Percentiles rank a stretch among this genome's conserved stretches.
Evolutionary conservation across 2,329 filamentous ascomycete genomes (phyloP).

Genomic region (Sarocladiaceae sp.): DNA sequence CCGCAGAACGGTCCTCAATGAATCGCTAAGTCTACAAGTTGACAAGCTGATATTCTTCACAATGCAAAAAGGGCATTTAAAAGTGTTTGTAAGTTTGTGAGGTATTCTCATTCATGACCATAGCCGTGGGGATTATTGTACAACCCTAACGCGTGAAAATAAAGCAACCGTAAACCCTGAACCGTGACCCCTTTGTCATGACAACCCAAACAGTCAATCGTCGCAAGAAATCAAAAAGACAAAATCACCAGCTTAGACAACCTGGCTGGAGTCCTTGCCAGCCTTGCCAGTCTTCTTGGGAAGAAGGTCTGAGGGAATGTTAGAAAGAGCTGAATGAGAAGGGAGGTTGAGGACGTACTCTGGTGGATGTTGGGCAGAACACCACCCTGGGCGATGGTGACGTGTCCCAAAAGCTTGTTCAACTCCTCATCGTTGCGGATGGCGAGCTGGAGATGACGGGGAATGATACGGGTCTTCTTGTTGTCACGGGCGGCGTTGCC

Average conservation of each 20-base stretch:
- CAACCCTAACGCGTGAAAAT: constrained; percentile 55
- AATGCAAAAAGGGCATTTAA: not conserved
- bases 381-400: constrained; percentile 96
- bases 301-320: constrained; percentile 70
- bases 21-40: too few species aligned
- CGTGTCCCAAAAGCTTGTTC: constrained; percentile 96
- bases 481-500: constrained; percentile 98
- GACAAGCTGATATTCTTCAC: too few species aligned
- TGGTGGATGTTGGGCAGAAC: constrained; percentile 96
- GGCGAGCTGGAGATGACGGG: constrained; percentile 96
- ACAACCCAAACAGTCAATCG: constrained; percentile 66
- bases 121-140: constrained; percentile 70
- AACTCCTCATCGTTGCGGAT: constrained; percentile 99
- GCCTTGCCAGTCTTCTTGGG: constrained; percentile 98
- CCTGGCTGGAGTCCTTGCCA: constrained; percentile 89
- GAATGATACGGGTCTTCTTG: constrained; percentile 99
- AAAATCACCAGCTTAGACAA: constrained; percentile 65
- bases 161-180: constrained; percentile 64
- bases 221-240: constrained; percentile 47
- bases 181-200: constrained; percentile 81
- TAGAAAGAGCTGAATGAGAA: constrained; percentile 24
- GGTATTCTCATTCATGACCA: constrained; percentile 59
- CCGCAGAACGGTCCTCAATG: too few species aligned
- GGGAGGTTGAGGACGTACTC: constrained; percentile 58
- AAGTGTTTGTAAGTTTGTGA: constrained; percentile 32